Base-by-base conservation (phyloP, 257 asterid genomes). In the Catharanthus roseus region DNA sequence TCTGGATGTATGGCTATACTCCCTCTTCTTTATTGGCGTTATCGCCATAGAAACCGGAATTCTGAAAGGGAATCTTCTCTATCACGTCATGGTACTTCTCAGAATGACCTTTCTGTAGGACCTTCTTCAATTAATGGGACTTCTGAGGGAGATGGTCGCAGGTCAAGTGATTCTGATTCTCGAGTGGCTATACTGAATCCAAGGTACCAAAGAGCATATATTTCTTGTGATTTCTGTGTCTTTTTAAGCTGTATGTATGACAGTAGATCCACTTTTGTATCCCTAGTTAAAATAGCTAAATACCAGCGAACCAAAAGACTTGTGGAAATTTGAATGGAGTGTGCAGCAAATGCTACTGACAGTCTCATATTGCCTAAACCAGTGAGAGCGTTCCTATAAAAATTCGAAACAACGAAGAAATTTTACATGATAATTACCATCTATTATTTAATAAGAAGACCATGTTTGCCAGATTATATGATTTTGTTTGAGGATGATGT, bases 21-120 rank as follows among this genome's bases (percentile, higher is more conserved):
- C 54, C 99, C 97, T 73, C 95, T 93, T 77, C 85, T 89, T 61
- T 91, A 81, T 83, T 91, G 99, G 96, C 96, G 97, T 38, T 91
- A 83, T 79, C 82, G 63, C 55, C 77, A 91, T 78, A 85, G 96
- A 62, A 88, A 85, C 84, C 96, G 84, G 72, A 82, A 82, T 72
- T 78, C 96, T 65, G 95, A 91, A 66, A 91, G 82, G 79, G 91
- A 83, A 73, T 75, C 83, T 45, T 78, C 90, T 74, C 96, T 81
- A 79, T 84, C 82, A 11, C 78, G 72, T 66, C 85, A 76, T 60
- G 84, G 77, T 79, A 77, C 90, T 72, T 80, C 95, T 47, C 85
- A 73, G 73, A 69, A 73, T 72, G 89, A 78, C 72, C 76, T 65
- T 74, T 73, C 90, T 41, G 51, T 77, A 47, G 81, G 77, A 70